phyloP scores from a whole-genome alignment of 176 grass and related monocot genomes.

The Oryza coarctata region DNA sequence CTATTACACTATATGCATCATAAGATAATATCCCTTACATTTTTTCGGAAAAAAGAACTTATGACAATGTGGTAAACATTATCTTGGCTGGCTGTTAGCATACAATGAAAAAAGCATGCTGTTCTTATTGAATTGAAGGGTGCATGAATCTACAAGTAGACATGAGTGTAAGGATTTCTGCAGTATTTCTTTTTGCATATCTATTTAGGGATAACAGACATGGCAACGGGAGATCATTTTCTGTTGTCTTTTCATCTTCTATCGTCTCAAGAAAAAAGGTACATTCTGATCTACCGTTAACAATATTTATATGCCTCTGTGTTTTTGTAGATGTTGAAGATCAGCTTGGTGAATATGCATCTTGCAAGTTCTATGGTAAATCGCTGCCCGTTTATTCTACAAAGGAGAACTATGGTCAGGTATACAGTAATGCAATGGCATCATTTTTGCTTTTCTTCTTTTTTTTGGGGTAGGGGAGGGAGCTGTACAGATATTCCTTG shows the following conservation, averaged over 20 bases:
- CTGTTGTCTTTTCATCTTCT: not conserved
- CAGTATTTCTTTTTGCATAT: not conserved
- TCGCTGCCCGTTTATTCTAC: not conserved
- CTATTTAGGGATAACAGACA: not conserved
- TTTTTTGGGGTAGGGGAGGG: not conserved
- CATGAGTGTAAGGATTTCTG: not conserved
- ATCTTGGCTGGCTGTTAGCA: not conserved
- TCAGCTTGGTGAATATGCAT: not conserved
- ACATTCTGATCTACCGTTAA: not conserved
- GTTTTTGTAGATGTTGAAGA: not conserved
- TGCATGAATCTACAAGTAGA: not conserved
- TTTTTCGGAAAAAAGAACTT: not conserved
- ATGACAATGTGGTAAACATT: not conserved
- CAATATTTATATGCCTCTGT: not conserved
- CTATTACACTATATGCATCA: too few species aligned
- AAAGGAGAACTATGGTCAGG: constrained; percentile 27
- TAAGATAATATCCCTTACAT: not conserved
- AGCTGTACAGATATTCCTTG: not conserved
- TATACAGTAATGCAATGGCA: not conserved
- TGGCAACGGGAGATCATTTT: not conserved
- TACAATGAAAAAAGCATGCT: not conserved
- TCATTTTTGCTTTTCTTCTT: not conserved
- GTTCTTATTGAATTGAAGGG: not conserved
- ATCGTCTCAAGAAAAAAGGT: not conserved
- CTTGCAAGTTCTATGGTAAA: not conserved